A percentile compares a stretch with the other conserved stretches of the same genome.
Conservation (phyloP, 2,329 filamentous ascomycete genomes). For the Aspergillus carbonarius region DNA sequence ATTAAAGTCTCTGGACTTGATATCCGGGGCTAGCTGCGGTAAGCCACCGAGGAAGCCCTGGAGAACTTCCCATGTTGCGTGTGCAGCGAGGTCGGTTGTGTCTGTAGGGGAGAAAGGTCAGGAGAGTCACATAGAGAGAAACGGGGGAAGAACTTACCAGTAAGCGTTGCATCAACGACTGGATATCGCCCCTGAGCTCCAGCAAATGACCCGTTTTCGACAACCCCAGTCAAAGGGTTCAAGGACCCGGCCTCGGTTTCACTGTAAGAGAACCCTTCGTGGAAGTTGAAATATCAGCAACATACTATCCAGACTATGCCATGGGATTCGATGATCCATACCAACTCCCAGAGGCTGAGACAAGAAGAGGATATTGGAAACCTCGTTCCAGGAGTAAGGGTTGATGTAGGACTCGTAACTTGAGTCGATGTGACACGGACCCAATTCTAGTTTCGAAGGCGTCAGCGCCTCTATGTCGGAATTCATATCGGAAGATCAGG, state of each 20-base stretch:
- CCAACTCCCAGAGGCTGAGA: constrained; percentile 62
- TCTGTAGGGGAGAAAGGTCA: constrained; percentile 30
- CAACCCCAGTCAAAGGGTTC: constrained; percentile 45
- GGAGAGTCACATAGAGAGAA: neutral
- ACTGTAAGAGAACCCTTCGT: constrained; percentile 36
- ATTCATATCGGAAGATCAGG: neutral
- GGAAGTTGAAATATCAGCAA: constrained; percentile 37
- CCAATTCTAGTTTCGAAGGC: constrained; percentile 32
- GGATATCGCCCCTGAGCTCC: constrained; percentile 50
- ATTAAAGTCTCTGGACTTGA: constrained; percentile 56
- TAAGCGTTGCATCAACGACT: constrained; percentile 49
- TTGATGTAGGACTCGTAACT: constrained; percentile 51
- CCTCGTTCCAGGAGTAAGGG: constrained; percentile 60
- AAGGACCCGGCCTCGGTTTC: constrained; percentile 41
- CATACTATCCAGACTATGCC: neutral
- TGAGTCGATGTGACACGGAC: constrained; percentile 47
- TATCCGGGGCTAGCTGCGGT: constrained; percentile 48
- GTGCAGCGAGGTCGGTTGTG: constrained; percentile 58
- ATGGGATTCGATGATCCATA: constrained; percentile 26
- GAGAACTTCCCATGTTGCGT: constrained; percentile 55
- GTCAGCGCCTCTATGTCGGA: constrained; percentile 14
- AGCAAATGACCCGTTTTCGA: constrained; percentile 45
- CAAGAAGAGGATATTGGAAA: constrained; percentile 61
- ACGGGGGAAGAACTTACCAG: constrained; percentile 30
- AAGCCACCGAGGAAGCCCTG: constrained; percentile 55